These are phyloP conservation scores for Nelumbo lutea DNA, from an alignment of 164 flowering plant genomes.

Conservation along the genomic window DNA sequence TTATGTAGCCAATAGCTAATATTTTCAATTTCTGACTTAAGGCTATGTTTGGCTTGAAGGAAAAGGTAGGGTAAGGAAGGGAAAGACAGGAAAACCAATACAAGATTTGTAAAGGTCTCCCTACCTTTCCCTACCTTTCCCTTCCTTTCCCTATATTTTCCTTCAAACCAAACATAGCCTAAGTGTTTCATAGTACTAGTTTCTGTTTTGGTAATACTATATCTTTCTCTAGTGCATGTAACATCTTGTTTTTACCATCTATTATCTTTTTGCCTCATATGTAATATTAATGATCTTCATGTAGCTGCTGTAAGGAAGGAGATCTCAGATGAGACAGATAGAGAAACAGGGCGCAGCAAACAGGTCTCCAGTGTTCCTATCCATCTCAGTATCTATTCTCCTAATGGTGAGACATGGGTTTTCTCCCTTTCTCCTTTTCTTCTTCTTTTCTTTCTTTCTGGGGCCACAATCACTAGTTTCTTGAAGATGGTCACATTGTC, in stretches of 20 bases:
- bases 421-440: neutral
- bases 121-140: too few relatives aligned
- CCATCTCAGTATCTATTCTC: slow-evolving; percentile 90
- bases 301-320: slow-evolving; percentile 93
- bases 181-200: too few relatives aligned
- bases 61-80: too few relatives aligned
- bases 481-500: too few relatives aligned
- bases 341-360: slow-evolving; percentile 84
- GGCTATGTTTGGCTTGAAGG: too few relatives aligned
- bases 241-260: neutral
- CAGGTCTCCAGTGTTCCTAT: slow-evolving; percentile 82
- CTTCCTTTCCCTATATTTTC: too few relatives aligned
- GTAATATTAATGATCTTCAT: slow-evolving; percentile 10
- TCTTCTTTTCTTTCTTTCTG: neutral
- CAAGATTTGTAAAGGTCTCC: too few relatives aligned
- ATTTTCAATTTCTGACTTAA: neutral
- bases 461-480: too few relatives aligned
- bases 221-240: too few relatives aligned
- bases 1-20: neutral
- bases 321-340: slow-evolving; percentile 90
- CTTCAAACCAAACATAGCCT: too few relatives aligned
- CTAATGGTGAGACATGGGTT: slow-evolving; percentile 53
- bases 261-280: neutral
- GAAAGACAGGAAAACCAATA: too few relatives aligned
- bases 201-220: too few relatives aligned